phyloP scores from a whole-genome alignment of 2,329 filamentous ascomycete genomes.

The Trichoderma sp. region DNA sequence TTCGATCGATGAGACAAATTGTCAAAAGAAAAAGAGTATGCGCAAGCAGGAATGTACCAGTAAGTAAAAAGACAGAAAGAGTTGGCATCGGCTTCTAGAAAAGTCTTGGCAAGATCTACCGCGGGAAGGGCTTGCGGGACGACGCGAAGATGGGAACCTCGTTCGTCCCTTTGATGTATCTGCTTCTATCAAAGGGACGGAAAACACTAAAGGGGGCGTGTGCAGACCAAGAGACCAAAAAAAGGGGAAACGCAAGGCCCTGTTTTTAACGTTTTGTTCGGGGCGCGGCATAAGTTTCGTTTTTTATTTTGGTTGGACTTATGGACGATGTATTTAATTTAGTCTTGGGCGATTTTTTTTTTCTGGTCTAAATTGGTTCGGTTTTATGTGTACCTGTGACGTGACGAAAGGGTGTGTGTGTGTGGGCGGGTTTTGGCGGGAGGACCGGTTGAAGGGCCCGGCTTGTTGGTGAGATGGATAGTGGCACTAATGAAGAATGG shows the following conservation, averaged over 20 bases:
- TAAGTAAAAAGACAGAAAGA: no score
- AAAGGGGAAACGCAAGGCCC: not conserved
- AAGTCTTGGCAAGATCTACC: not conserved
- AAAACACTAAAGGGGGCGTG: slow-evolving; percentile 7
- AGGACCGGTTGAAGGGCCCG: not conserved
- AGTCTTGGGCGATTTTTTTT: not conserved
- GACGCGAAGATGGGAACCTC: not conserved
- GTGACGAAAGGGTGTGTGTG: not conserved
- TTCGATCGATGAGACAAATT: not conserved
- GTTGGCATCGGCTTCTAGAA: not conserved
- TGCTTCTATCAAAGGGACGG: not conserved
- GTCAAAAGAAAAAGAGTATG: not conserved
- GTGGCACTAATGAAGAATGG: not conserved
- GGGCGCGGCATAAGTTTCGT: not conserved
- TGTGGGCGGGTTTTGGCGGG: not conserved
- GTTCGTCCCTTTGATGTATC: no score
- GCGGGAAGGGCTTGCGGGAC: not conserved
- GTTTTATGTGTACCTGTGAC: not conserved
- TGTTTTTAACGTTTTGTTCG: not conserved
- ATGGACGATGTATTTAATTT: not conserved
- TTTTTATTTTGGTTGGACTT: not conserved
- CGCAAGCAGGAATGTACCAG: not conserved
- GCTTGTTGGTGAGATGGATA: not conserved
- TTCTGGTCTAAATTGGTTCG: not conserved
- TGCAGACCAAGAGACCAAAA: not conserved